Conservation (phyloP, 371 early-diverging fungal species). For the Mortierella sp. region DNA sequence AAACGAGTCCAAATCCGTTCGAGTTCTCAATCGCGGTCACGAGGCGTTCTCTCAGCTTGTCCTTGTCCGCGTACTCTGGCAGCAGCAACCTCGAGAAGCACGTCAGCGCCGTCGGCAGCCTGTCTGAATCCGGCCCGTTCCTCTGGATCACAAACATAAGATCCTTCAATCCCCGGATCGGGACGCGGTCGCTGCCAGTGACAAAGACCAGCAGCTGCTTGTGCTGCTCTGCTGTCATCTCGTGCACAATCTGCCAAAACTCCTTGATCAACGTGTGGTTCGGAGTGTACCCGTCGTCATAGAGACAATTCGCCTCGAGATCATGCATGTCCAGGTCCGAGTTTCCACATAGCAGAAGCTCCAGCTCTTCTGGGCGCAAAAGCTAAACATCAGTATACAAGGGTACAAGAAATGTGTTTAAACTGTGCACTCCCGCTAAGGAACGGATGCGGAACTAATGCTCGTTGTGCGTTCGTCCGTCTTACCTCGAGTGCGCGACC, state of each 20-base stretch:
- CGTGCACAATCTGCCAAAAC: slow-evolving; percentile 96
- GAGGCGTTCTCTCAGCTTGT: slow-evolving; percentile 89
- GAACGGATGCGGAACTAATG: slow-evolving; percentile 29
- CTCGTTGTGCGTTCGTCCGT: background rate
- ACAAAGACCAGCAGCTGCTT: slow-evolving; percentile 95
- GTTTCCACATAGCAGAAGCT: slow-evolving; percentile 93
- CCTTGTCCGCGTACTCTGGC: slow-evolving; percentile 89
- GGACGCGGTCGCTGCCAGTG: slow-evolving; percentile 97
- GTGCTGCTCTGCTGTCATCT: slow-evolving; percentile 83
- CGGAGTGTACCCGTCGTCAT: slow-evolving; percentile 37
- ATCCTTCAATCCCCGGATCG: slow-evolving; percentile 93
- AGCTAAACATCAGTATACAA: slow-evolving; percentile 57
- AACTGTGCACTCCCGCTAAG: background rate
- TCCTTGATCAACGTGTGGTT: slow-evolving; percentile 56
- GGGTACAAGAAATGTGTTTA: background rate
- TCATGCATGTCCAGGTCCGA: slow-evolving; percentile 67
- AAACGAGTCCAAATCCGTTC: slow-evolving; percentile 96
- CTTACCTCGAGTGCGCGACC: slow-evolving; percentile 75
- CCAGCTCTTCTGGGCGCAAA: slow-evolving; percentile 95
- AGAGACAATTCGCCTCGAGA: slow-evolving; percentile 31
- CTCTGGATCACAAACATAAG: slow-evolving; percentile 96
- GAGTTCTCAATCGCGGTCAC: slow-evolving; percentile 96
- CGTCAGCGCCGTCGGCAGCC: slow-evolving; percentile 87
- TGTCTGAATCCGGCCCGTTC: slow-evolving; percentile 95
- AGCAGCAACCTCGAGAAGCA: slow-evolving; percentile 96